Evolutionary conservation across 2,329 filamentous ascomycete species (phyloP), one percentile per base, ranked within the genome.

Genomic region (Hawksworthiomyces lignivorus): DNA sequence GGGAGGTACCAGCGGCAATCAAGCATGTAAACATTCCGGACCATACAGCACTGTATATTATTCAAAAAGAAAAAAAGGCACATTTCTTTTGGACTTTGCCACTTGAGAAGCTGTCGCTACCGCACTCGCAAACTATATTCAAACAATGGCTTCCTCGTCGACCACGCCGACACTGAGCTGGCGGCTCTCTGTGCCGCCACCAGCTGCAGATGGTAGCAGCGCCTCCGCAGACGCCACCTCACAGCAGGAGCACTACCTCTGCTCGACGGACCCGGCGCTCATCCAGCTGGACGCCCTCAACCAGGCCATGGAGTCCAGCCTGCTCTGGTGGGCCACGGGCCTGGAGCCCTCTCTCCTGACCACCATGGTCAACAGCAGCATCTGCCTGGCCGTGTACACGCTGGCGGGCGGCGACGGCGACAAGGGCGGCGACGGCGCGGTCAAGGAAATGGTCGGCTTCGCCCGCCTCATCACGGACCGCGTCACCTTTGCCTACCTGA

Each of bases 381-480:
- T 83, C 30, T 80, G 75, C 43, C 63, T 84, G 28, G 75, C 73
- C 7, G 52, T 84, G 5, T 84, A 80, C 51, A 30, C 36, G 15
- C 15, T 45, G 18, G 8, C 18, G 48, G 11, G n/a, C 35, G 12
- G 8, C 4, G 22, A 33, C 7, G 14, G 5, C 20, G n/a, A 32
- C 38, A 37, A 35, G 50, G 48, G 35, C 21, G 18, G 32, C 36
- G 26, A 31, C 6, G 8, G 27, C 18, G 5, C n/a, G 2, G 19
- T 30, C 3, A 17, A 29, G 7, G 41, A 35, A 20, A 56, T 60
- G 50, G 64, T 83, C 36, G 79, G 78, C 1, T 68, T 81, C 43
- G 72, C 70, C 2, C 69, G 83, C 26, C 58, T 84, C n/a, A 64
- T 87, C 39, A 87, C 82, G 8, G 84, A 87, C 59, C 72, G 75